Base-by-base conservation (phyloP, 257 asterid genomes). In the Phtheirospermum japonicum region DNA sequence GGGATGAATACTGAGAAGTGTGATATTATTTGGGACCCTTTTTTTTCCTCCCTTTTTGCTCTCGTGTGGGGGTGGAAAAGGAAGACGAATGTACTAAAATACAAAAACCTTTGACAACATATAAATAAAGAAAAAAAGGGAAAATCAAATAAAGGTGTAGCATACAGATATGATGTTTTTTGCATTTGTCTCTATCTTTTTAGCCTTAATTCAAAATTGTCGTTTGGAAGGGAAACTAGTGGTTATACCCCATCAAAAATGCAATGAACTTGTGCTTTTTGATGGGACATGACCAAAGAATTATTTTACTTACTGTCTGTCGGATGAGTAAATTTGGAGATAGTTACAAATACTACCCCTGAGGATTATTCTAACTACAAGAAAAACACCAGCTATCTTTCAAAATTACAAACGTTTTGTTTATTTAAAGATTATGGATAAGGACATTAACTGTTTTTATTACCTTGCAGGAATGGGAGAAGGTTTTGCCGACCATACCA, bases 381-480 rank as follows among this genome's bases (percentile, higher is more conserved):
- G 9, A 5, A 39, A 9, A 39, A 39, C 0, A 2, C 45, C 45
- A 7, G 13, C 13, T 39, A 39, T 7, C 13, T 9, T 39, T 39
- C 13, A 7, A 6, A 39, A 9, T 39, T 39, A 39, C 45, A 33
- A 23, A 23, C 3, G 28, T 23, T 23, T 23, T 23, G 1, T 23
- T 23, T 23, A 1, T 3, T 3, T 23, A 23, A 23, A 23, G 43
- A 7, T 37, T 6, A 12, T 37, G 3, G 9, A 5, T 2, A 37
- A 37, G 43, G 17, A 20, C 36, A 20, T 19, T 73, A 11, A 28
- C 26, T 6, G 11, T 11, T 32, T 9, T 20, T 4, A 43, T 43
- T n/a, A 45, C 17, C 53, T 64, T 69, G 69, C 79, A 82, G 87
- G 84, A 82, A 66, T 69, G 70, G 84, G 87, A 78, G 75, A 74